phyloP scores from a whole-genome alignment of 495 filamentous ascomycete genomes.

The Bombardia bombarda region DNA sequence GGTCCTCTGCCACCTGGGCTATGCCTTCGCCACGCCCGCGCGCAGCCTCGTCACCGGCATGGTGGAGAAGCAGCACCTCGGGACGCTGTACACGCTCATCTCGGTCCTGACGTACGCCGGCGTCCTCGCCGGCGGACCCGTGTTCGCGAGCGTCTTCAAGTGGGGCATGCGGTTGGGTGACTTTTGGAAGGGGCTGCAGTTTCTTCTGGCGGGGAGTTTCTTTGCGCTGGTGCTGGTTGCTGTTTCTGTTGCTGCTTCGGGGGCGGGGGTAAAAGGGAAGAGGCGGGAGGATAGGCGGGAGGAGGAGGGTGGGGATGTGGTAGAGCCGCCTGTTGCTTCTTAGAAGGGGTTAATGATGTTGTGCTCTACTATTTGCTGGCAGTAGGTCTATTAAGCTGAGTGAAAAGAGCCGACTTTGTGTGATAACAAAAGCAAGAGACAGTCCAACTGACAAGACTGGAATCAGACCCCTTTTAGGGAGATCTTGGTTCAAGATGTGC shows the following conservation, averaged over 20 bases:
- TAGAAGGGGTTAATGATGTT: no score
- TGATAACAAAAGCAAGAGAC: no score
- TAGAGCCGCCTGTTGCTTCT: no score
- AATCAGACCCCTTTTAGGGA: no score
- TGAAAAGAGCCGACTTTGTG: no score
- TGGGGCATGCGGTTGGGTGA: slow-evolving; percentile 39
- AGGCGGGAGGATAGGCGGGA: no score
- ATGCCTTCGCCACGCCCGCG: neutral
- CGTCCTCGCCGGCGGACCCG: slow-evolving; percentile 38
- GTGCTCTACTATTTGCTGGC: no score
- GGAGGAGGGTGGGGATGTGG: no score
- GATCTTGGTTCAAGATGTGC: no score
- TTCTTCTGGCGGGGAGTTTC: slow-evolving; percentile 2
- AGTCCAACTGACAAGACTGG: no score
- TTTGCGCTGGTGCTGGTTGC: slow-evolving; percentile 3
- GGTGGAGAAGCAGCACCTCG: slow-evolving; percentile 39
- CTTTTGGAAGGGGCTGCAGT: slow-evolving; percentile 42
- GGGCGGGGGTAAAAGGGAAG: no score
- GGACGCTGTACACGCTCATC: slow-evolving; percentile 47
- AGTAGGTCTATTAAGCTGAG: no score
- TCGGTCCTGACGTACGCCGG: slow-evolving; percentile 44
- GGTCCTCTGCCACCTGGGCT: slow-evolving; percentile 10
- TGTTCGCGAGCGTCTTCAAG: slow-evolving; percentile 43
- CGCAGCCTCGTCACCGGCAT: slow-evolving; percentile 45
- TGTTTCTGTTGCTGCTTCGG: neutral